A percentile compares a stretch with the other conserved stretches of the same genome.
phyloP scores from a whole-genome alignment of 495 filamentous ascomycete genomes.

The Chaetomium fimeti region DNA sequence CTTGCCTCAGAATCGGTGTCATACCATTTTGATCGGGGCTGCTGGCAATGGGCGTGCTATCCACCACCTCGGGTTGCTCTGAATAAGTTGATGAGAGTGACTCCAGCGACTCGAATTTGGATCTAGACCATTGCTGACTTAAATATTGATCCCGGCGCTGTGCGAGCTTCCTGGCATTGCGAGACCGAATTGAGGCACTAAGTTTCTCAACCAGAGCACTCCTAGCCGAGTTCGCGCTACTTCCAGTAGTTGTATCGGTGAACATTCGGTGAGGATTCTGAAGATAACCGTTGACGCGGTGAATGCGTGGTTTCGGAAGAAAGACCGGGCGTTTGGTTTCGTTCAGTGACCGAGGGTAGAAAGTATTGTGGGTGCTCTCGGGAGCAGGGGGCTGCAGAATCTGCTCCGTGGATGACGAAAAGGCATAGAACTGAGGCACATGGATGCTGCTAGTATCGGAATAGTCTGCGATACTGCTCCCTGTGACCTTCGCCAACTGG shows the following conservation, averaged over 20 bases:
- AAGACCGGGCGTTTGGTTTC: conserved; percentile 30
- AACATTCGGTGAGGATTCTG: conserved; percentile 31
- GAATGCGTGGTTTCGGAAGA: conserved; percentile 29
- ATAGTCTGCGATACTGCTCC: conserved; percentile 43
- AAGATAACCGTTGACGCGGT: conserved; percentile 33
- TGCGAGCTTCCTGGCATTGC: conserved; percentile 16
- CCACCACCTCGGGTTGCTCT: neutral
- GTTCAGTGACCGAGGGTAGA: conserved; percentile 27
- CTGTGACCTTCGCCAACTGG: conserved; percentile 29
- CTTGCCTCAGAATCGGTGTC: neutral
- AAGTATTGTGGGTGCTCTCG: conserved; percentile 3
- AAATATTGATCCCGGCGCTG: conserved; percentile 18
- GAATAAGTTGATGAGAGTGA: conserved; percentile 18
- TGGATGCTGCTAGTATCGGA: conserved; percentile 33
- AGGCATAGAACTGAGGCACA: conserved; percentile 8
- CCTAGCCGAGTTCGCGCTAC: conserved; percentile 21
- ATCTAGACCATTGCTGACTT: neutral
- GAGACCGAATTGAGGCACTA: conserved; percentile 28
- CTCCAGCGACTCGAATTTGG: conserved; percentile 14
- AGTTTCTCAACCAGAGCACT: conserved; percentile 27
- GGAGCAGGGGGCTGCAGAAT: conserved; percentile 31
- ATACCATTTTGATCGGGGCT: neutral
- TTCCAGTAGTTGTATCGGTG: conserved; percentile 17
- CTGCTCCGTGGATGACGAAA: conserved; percentile 30
- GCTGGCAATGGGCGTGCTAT: neutral